Conservation (phyloP, 2,329 filamentous ascomycete genomes). For the Cercospora sojina region DNA sequence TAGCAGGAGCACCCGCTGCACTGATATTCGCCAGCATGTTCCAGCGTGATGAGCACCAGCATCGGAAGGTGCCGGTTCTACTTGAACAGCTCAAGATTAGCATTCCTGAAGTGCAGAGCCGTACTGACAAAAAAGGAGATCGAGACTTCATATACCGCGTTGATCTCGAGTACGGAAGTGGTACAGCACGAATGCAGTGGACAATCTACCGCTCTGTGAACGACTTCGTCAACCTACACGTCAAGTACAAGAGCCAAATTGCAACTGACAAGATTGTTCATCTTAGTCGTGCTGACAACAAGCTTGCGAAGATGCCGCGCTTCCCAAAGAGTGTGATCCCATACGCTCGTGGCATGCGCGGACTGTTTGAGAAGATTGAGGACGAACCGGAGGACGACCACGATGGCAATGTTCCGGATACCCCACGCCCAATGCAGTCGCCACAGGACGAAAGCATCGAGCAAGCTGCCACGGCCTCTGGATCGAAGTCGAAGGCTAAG, state of each 20-base stretch:
- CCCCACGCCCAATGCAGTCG: slow-evolving; percentile 35
- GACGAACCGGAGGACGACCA: slow-evolving; percentile 66
- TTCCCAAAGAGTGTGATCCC: slow-evolving; percentile 90
- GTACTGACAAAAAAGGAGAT: slow-evolving; percentile 59
- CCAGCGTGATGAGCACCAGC: slow-evolving; percentile 92
- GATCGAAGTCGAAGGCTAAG: slow-evolving; percentile 40
- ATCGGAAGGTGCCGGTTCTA: slow-evolving; percentile 90
- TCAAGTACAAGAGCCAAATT: slow-evolving; percentile 86
- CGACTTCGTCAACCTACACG: slow-evolving; percentile 89
- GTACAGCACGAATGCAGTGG: slow-evolving; percentile 95
- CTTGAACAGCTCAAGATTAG: slow-evolving; percentile 90
- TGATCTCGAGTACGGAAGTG: slow-evolving; percentile 93
- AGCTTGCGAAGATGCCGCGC: slow-evolving; percentile 74
- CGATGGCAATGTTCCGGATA: slow-evolving; percentile 49
- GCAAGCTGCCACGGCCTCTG: slow-evolving; percentile 2
- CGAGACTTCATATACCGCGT: slow-evolving; percentile 86
- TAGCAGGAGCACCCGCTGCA: slow-evolving; percentile 88
- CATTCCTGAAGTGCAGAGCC: slow-evolving; percentile 74
- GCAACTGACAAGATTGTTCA: slow-evolving; percentile 81
- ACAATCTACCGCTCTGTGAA: slow-evolving; percentile 80
- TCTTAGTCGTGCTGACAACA: slow-evolving; percentile 63
- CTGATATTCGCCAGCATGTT: slow-evolving; percentile 97
- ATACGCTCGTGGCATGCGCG: slow-evolving; percentile 73
- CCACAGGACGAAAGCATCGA: slow-evolving; percentile 5
- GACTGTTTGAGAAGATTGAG: slow-evolving; percentile 61